A percentile compares a stretch with the other conserved stretches of the same genome.
These are phyloP conservation scores for Cercophora sp. DNA, from an alignment of 495 filamentous ascomycete species.

Conservation along the genomic window DNA sequence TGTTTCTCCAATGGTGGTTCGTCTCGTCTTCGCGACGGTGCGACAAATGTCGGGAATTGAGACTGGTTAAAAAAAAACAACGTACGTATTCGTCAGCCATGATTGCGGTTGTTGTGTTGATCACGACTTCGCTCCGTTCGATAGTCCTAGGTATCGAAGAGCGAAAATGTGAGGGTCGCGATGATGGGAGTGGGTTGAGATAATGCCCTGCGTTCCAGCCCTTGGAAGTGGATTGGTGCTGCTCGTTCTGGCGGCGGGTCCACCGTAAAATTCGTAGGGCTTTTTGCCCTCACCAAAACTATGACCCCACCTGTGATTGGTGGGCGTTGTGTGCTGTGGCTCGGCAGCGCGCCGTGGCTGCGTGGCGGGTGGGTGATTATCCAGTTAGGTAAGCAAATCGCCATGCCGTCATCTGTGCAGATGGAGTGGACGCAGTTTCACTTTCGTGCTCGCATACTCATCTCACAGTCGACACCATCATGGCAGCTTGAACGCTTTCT, in stretches of 20 bases:
- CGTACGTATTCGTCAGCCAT: slow-evolving; percentile 97
- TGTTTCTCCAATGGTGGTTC: not conserved
- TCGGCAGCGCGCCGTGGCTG: too few relatives aligned
- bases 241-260: slow-evolving; percentile 15
- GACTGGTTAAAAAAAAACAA: too few relatives aligned
- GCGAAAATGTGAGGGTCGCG: slow-evolving; percentile 35
- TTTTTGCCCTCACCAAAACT: slow-evolving; percentile 28
- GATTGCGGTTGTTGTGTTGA: slow-evolving; percentile 53
- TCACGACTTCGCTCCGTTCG: slow-evolving; percentile 36
- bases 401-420: too few relatives aligned
- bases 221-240: slow-evolving; percentile 16
- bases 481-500: too few relatives aligned
- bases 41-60: too few relatives aligned
- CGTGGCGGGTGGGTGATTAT: too few relatives aligned
- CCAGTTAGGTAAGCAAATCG: too few relatives aligned
- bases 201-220: slow-evolving; percentile 18
- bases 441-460: too few relatives aligned
- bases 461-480: too few relatives aligned
- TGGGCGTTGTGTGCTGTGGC: slow-evolving; percentile 4
- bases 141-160: slow-evolving; percentile 35
- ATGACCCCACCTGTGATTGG: slow-evolving; percentile 16
- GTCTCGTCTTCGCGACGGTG: too few relatives aligned
- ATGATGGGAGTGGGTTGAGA: slow-evolving; percentile 28
- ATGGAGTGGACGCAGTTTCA: too few relatives aligned
- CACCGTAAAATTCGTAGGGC: slow-evolving; percentile 37